Percentiles rank a stretch among this genome's conserved stretches.
These are phyloP conservation scores for Lactifluus volemus DNA, from an alignment of 768 basidiomycete genomes.

Conservation along the genomic window DNA sequence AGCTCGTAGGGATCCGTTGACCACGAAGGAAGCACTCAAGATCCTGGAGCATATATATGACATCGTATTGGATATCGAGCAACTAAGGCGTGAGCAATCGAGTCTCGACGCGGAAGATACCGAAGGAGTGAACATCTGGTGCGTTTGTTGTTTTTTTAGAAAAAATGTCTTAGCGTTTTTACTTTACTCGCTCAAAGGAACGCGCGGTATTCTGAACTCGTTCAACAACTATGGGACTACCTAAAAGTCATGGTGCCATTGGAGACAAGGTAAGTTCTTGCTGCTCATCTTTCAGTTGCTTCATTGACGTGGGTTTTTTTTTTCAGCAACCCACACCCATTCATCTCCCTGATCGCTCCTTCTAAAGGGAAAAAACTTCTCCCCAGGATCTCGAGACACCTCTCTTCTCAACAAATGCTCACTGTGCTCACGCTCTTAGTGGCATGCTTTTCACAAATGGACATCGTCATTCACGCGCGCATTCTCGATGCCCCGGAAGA, in stretches of 20 bases:
- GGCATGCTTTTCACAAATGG: slow-evolving; percentile 90
- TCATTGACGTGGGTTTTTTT: background rate
- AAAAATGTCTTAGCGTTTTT: background rate
- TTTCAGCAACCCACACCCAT: slow-evolving; percentile 85
- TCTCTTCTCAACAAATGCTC: slow-evolving; percentile 69
- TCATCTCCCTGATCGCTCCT: slow-evolving; percentile 82
- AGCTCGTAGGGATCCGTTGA: slow-evolving; percentile 63
- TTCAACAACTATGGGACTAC: slow-evolving; percentile 71
- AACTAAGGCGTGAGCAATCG: slow-evolving; percentile 73
- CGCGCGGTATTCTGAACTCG: slow-evolving; percentile 43
- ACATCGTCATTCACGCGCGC: slow-evolving; percentile 75
- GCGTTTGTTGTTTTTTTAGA: background rate
- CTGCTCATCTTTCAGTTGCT: background rate
- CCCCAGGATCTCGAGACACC: slow-evolving; percentile 78
- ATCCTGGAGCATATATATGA: slow-evolving; percentile 85
- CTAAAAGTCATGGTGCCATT: slow-evolving; percentile 85
- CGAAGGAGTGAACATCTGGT: slow-evolving; percentile 36
- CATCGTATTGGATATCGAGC: slow-evolving; percentile 73
- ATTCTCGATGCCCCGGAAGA: slow-evolving; percentile 61
- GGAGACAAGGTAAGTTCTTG: slow-evolving; percentile 66
- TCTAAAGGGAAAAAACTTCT: slow-evolving; percentile 91
- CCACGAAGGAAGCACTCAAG: slow-evolving; percentile 66
- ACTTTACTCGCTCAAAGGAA: slow-evolving; percentile 36
- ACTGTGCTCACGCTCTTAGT: slow-evolving; percentile 86
- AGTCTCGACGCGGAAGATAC: slow-evolving; percentile 45